Base-by-base conservation (phyloP, 176 grass and related monocot species). In the Oryza meyeriana region DNA sequence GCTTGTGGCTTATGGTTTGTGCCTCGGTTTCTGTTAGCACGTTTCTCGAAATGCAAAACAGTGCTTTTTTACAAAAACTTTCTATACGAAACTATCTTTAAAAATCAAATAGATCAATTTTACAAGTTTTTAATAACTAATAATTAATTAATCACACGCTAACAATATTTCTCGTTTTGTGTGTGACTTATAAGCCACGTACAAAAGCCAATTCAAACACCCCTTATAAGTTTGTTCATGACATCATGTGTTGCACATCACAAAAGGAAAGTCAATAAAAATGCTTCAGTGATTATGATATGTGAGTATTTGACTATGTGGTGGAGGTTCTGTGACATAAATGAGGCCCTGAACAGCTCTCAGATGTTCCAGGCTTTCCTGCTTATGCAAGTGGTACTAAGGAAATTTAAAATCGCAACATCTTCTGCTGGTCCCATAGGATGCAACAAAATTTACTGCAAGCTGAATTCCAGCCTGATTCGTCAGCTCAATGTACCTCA, bases 281-380 rank as follows among this genome's bases (percentile, higher is more conserved):
- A 67, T 73, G 42, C 73, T 50, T 83, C 66, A 58, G 26, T 71
- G 57, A 36, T 59, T 47, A 58, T 31, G 64, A 71, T 76, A 30
- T 63, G 17, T 48, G 4, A n/a, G 75, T 71, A 70, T 55, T n/a
- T 71, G 40, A 22, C 20, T 22, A 22, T 39, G 57, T 10, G 12
- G 33, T 10, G 77, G 81, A 85, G 42, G 78, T 82, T 82, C 66
- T 35, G 71, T 74, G 59, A 66, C 66, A 78, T 90, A 86, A 90
- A 90, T 86, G 88, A 79, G 79, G 79, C 45, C 78, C 84, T 86
- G 45, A 78, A 61, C 68, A 48, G 45, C 83, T 68, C 79, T 82
- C 55, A 39, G 66, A 79, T 50, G 73, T 58, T 61, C 66, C 88
- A 78, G 73, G 68, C 83, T 61, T 72, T 81, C 78, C 87, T 89